Evolutionary conservation across 2,329 filamentous ascomycete genomes (phyloP).

Genomic region (Colletotrichum sp.): DNA sequence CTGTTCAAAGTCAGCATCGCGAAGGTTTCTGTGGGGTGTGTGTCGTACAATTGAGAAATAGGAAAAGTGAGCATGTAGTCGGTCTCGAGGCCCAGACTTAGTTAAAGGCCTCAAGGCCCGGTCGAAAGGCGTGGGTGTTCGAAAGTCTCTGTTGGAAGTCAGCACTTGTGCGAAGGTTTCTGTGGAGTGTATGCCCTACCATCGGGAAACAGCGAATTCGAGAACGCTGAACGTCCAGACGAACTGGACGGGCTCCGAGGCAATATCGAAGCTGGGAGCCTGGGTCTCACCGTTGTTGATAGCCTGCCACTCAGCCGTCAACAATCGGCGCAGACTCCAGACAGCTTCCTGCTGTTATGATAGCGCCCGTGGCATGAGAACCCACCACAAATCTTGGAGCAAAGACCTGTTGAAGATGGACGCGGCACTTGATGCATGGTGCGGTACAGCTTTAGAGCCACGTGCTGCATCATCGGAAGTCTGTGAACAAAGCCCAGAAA

Average conservation of each 20-base stretch:
- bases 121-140: background rate
- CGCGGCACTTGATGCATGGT: background rate
- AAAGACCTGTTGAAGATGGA: too few species aligned
- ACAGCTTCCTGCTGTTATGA: background rate
- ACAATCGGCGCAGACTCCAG: background rate
- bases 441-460: background rate
- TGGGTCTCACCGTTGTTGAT: background rate
- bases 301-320: background rate
- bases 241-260: background rate
- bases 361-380: background rate
- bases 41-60: background rate
- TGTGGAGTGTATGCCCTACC: background rate
- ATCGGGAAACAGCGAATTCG: background rate
- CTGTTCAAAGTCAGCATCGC: background rate
- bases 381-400: too few species aligned
- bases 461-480: background rate
- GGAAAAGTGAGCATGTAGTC: background rate
- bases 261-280: background rate
- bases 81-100: background rate
- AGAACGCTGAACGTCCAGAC: background rate
- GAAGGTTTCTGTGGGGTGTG: background rate
- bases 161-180: background rate
- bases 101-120: too few species aligned
- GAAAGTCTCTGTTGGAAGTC: background rate
- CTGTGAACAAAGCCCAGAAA: background rate